Evolutionary conservation across 2,329 filamentous ascomycete species (phyloP).

Genomic region (Dryadomyces sulphureus): DNA sequence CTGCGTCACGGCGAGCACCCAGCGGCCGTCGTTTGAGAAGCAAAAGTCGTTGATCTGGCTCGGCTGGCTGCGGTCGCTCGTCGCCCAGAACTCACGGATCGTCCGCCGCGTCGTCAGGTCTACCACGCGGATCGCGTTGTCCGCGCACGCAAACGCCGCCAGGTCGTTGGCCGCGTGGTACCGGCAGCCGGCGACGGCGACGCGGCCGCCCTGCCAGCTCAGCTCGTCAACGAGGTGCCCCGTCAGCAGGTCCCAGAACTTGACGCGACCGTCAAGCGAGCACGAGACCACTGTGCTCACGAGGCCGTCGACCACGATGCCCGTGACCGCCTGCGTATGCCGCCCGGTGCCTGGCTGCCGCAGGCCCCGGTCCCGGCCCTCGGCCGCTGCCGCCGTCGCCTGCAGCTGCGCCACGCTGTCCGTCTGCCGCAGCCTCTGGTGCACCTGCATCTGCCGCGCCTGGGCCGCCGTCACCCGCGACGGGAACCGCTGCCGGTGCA

Average conservation of each 20-base stretch:
- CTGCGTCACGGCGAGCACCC: constrained; percentile 78
- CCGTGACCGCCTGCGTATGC: constrained; percentile 72
- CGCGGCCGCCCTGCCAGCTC: constrained; percentile 61
- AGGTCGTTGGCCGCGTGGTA: constrained; percentile 77
- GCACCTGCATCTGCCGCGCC: constrained; percentile 58
- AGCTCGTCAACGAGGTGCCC: constrained; percentile 68
- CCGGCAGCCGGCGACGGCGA: constrained; percentile 58
- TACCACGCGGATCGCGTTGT: constrained; percentile 74
- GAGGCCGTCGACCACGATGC: constrained; percentile 74
- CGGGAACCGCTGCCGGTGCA: constrained; percentile 78
- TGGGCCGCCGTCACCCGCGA: constrained; percentile 63
- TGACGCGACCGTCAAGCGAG: constrained; percentile 78
- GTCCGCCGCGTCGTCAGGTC: constrained; percentile 83
- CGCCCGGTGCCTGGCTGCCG: constrained; percentile 43
- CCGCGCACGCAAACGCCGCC: constrained; percentile 77
- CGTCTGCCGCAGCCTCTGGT: constrained; percentile 44
- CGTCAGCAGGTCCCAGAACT: constrained; percentile 94
- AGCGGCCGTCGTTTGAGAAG: constrained; percentile 86
- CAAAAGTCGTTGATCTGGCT: constrained; percentile 56
- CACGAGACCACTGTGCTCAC: constrained; percentile 79
- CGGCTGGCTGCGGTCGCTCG: background rate
- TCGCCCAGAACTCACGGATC: constrained; percentile 81
- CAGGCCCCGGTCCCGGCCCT: constrained; percentile 17
- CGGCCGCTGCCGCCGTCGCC: constrained; percentile 19
- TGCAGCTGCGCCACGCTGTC: constrained; percentile 40